Evolutionary conservation across 1,139 yeast species (phyloP).

Genomic region (Yamadazyma atmosphaerica): DNA sequence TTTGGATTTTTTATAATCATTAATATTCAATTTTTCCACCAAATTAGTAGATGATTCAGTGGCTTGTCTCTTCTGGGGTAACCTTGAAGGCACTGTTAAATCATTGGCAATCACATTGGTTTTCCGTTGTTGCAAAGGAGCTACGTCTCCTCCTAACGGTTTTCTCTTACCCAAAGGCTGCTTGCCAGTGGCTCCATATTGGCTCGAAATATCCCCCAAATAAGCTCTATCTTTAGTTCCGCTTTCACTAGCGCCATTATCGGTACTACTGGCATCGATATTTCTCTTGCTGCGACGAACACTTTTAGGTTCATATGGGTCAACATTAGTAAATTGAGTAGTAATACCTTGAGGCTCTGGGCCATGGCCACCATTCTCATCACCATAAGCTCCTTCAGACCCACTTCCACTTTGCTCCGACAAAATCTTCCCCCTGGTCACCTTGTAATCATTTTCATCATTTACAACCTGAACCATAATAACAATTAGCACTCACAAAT

Average conservation of each 20-base stretch:
- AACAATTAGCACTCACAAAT: too few species aligned
- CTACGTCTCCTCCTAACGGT: slow-evolving; percentile 38
- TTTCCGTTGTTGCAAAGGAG: slow-evolving; percentile 24
- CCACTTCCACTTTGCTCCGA: not conserved
- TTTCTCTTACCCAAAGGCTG: slow-evolving; percentile 13
- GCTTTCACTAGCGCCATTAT: slow-evolving; percentile 4
- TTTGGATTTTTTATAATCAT: slow-evolving; percentile 33
- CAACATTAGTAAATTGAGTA: slow-evolving; percentile 1
- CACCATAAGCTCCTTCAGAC: slow-evolving; percentile 4
- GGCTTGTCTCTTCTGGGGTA: slow-evolving; percentile 59
- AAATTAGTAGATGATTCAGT: slow-evolving; percentile 54
- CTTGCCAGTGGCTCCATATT: slow-evolving; percentile 24
- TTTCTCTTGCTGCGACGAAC: slow-evolving; percentile 4
- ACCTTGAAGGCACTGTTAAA: slow-evolving; percentile 36
- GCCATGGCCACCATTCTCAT: slow-evolving; percentile 3
- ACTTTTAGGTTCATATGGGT: not conserved
- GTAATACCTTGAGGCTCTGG: not conserved
- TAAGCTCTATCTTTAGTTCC: slow-evolving; percentile 25
- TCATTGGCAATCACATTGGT: slow-evolving; percentile 12
- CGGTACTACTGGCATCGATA: too few species aligned
- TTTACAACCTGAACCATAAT: slow-evolving; percentile 41
- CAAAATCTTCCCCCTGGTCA: slow-evolving; percentile 29
- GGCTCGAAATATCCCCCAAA: slow-evolving; percentile 45
- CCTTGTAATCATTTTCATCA: slow-evolving; percentile 45
- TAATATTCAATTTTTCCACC: slow-evolving; percentile 41